These are phyloP conservation scores for Gautieria morchelliformis DNA, from an alignment of 768 basidiomycete genomes.

Conservation along the genomic window DNA sequence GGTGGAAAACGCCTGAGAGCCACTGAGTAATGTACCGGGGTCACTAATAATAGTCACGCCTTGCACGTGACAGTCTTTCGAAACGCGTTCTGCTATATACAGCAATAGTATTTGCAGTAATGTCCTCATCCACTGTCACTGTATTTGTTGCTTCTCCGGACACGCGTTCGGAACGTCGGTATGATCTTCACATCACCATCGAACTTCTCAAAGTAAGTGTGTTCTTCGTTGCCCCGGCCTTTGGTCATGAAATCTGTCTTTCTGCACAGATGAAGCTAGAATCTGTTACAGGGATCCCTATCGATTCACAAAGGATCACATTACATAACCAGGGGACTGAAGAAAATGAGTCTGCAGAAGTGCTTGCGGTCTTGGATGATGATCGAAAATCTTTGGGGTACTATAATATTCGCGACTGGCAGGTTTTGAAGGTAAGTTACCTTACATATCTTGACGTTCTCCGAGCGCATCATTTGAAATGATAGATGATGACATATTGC, in stretches of 20 bases:
- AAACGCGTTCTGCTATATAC: neutral
- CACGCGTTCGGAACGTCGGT: slow-evolving; percentile 81
- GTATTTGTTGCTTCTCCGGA: slow-evolving; percentile 80
- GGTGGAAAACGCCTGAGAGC: neutral
- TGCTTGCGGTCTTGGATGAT: slow-evolving; percentile 51
- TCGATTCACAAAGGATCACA: slow-evolving; percentile 57
- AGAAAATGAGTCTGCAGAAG: slow-evolving; percentile 18
- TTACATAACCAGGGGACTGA: slow-evolving; percentile 53
- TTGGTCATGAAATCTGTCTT: slow-evolving; percentile 2
- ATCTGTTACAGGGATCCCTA: slow-evolving; percentile 83
- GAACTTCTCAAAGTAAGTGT: slow-evolving; percentile 80
- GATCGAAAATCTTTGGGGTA: slow-evolving; percentile 60
- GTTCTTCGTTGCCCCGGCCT: neutral
- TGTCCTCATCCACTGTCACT: slow-evolving; percentile 32
- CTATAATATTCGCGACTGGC: slow-evolving; percentile 67
- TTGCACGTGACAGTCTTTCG: neutral
- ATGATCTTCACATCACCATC: slow-evolving; percentile 67
- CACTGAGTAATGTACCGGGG: neutral
- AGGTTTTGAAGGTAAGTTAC: slow-evolving; percentile 61
- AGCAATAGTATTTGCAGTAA: neutral
- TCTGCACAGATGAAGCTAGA: slow-evolving; percentile 64
- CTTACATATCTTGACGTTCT: neutral
- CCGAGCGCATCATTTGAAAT: neutral
- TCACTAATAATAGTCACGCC: neutral
- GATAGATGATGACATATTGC: neutral